phyloP scores from a whole-genome alignment of 169 alveolate genomes.

The Eimeria brunetti region DNA sequence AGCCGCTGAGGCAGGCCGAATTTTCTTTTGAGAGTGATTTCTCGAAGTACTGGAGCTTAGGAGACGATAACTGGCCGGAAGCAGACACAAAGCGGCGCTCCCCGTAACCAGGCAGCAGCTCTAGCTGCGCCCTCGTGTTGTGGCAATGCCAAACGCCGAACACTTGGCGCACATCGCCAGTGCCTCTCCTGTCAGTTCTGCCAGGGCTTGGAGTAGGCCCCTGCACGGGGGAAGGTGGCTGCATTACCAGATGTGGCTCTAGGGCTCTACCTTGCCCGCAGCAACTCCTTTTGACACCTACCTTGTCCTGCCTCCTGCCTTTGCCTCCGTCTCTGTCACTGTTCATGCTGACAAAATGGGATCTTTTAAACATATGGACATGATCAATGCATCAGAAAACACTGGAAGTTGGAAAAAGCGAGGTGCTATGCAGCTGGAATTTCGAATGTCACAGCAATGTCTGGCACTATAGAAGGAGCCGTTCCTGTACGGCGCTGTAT shows the following conservation, averaged over 20 bases:
- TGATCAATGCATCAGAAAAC: neutral
- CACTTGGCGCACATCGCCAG: conserved; percentile 7
- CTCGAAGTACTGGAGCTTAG: neutral
- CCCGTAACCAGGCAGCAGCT: neutral
- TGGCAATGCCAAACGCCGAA: neutral
- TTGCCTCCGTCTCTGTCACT: too few species aligned
- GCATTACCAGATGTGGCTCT: too few species aligned
- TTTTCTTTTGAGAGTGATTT: neutral
- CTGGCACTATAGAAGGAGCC: neutral
- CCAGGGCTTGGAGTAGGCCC: neutral
- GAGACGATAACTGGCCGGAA: neutral
- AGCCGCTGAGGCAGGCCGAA: too few species aligned
- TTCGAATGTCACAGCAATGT: neutral
- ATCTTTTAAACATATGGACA: neutral
- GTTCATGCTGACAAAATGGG: neutral
- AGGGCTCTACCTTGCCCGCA: neutral
- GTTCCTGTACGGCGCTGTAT: neutral
- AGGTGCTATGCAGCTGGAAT: neutral
- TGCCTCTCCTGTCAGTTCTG: neutral
- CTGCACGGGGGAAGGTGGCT: too few species aligned
- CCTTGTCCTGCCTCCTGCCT: neutral
- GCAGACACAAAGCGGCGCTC: neutral
- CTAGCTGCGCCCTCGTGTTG: neutral
- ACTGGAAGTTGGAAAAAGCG: neutral
- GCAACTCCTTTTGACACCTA: neutral